Conservation (phyloP, 2,329 filamentous ascomycete species). For the Phoma sp. region DNA sequence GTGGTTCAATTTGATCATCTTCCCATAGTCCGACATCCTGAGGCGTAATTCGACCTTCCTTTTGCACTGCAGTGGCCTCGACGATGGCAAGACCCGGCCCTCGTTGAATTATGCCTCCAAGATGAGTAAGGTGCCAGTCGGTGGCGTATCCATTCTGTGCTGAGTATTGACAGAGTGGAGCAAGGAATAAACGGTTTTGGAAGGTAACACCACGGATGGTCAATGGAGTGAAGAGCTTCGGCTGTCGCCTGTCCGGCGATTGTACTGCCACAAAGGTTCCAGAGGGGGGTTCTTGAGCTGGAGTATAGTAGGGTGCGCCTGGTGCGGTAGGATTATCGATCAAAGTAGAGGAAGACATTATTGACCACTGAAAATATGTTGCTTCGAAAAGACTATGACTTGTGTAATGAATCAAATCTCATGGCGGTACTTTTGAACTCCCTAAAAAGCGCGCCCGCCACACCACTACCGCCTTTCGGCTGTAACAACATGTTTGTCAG, state of each 20-base stretch:
- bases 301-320: neutral
- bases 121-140: conserved; percentile 27
- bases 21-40: conserved; percentile 26
- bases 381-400: too few relatives aligned
- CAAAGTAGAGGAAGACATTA: too few relatives aligned
- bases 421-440: too few relatives aligned
- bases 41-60: conserved; percentile 26
- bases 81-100: conserved; percentile 28
- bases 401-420: too few relatives aligned
- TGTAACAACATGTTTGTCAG: too few relatives aligned
- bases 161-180: conserved; percentile 31
- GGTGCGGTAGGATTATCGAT: too few relatives aligned
- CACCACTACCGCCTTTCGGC: too few relatives aligned
- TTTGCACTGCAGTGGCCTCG: conserved; percentile 27
- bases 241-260: neutral
- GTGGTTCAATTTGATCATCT: conserved; percentile 24
- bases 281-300: neutral
- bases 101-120: conserved; percentile 28
- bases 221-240: conserved; percentile 26
- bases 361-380: too few relatives aligned
- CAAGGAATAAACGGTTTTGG: conserved; percentile 29
- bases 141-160: conserved; percentile 29
- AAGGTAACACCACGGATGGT: conserved; percentile 24
- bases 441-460: too few relatives aligned
- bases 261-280: neutral